Evolutionary conservation across 352 stramenopile genomes (phyloP), one percentile per base, ranked within the genome.

Genomic region (Phytophthora pluvialis): DNA sequence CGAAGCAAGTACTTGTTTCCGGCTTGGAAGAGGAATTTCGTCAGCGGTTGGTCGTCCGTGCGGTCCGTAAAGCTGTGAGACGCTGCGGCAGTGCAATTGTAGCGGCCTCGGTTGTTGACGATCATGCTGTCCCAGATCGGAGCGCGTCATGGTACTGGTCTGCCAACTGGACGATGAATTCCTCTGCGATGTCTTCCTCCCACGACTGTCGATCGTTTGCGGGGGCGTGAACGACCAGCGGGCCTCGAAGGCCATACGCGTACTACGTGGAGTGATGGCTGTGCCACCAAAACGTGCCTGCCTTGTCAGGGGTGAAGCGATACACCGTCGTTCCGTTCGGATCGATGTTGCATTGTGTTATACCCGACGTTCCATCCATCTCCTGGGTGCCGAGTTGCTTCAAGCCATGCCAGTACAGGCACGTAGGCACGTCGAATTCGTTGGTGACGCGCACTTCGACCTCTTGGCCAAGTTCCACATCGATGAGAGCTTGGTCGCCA

Each of bases 271-370:
- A 44, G 28, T 68, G 33, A 33, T 73, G 69, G 12, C 54, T 63
- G 52, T 77, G 69, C 50, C 64, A 77, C 69, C 69, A 77, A 47
- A 65, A 73, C 10, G 44, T 72, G 3, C 59, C 69, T 0, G 58
- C 21, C 42, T 71, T 67, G 26, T 61, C 53, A 1, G 46, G 59
- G 4, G 47, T 70, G 58, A 73, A 72, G 16, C 48, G 33, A 38
- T 77, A 77, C 1, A 58, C 43, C 10, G 54, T 40, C 6, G 56
- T 55, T 16, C 25, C 44, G 15, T 64, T 60, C 0, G 58, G 40
- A 3, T 31, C 10, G 16, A 77, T 73, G 10, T 59, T 36, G 31
- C 64, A 77, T 45, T 77, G 69, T 11, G 69, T 73, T 32, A 76
- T 53, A 8, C 46, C 49, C 3, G 68, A 73, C 7, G 51, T 36